Evolutionary conservation across 106 monocot genomes (phyloP).

Genomic region (Gastrodia elata): DNA sequence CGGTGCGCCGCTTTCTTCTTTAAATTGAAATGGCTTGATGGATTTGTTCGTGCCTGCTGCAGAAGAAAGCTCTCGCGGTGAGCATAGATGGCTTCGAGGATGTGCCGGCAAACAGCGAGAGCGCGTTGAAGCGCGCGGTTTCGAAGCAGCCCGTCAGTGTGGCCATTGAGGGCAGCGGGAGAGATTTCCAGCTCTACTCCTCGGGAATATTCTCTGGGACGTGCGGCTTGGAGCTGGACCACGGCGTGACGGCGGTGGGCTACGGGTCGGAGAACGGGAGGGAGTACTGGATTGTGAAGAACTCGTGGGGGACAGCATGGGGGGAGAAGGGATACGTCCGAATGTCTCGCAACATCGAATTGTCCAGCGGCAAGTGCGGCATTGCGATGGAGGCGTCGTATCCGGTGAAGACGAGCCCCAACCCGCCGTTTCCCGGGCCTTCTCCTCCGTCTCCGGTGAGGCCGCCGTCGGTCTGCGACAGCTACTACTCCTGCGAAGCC

Average conservation of each 20-base stretch:
- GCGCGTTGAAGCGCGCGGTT: conserved; percentile 8
- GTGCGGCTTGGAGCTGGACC: conserved; percentile 46
- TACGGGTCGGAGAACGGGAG: conserved; percentile 50
- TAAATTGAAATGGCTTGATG: neutral
- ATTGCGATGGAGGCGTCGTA: conserved; percentile 39
- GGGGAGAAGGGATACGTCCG: conserved; percentile 53
- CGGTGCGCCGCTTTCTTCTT: neutral
- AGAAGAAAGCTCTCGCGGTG: conserved; percentile 7
- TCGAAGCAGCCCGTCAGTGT: conserved; percentile 15
- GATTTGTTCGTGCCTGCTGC: neutral
- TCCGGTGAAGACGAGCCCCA: conserved; percentile 26
- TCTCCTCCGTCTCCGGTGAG: conserved; percentile 9
- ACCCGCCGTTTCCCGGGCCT: conserved; percentile 8
- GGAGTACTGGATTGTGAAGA: conserved; percentile 73
- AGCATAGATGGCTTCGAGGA: conserved; percentile 10
- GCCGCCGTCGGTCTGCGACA: conserved; percentile 12
- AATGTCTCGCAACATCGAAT: conserved; percentile 32
- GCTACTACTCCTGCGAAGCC: conserved; percentile 5
- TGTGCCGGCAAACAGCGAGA: conserved; percentile 14
- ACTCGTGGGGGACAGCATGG: conserved; percentile 61
- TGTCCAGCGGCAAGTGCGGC: neutral
- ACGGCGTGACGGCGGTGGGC: conserved; percentile 57
- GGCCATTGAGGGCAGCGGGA: conserved; percentile 12
- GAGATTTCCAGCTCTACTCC: conserved; percentile 11
- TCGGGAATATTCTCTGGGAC: conserved; percentile 52